These are phyloP conservation scores for Coriaria nepalensis DNA, from an alignment of 306 rosid genomes.

Conservation along the genomic window DNA sequence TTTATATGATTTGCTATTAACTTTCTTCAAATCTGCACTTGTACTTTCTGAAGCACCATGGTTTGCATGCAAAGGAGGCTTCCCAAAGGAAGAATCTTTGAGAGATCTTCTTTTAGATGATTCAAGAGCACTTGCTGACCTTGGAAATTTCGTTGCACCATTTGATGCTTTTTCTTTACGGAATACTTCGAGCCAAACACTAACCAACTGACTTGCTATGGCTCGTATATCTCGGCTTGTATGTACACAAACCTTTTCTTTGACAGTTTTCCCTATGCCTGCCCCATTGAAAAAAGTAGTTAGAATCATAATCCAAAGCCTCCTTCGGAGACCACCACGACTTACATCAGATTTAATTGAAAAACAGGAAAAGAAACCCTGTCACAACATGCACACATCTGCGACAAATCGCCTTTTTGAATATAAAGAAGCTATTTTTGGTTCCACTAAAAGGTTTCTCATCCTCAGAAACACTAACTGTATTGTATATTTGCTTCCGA, in stretches of 20 bases:
- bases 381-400: too few species aligned
- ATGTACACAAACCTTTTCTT: conserved; percentile 98
- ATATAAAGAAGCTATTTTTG: too few species aligned
- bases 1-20: conserved; percentile 40
- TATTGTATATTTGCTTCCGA: too few species aligned
- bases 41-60: conserved; percentile 45
- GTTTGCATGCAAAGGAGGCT: conserved; percentile 64
- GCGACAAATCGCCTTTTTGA: too few species aligned
- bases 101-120: conserved; percentile 48
- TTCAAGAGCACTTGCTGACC: conserved; percentile 50
- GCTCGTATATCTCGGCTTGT: conserved; percentile 99
- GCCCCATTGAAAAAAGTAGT: conserved; percentile 20
- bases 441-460: too few species aligned
- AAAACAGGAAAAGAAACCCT: not conserved
- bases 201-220: conserved; percentile 95
- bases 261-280: conserved; percentile 97
- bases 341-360: not conserved
- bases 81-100: conserved; percentile 61
- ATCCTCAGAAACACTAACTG: too few species aligned
- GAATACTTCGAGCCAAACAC: conserved; percentile 94
- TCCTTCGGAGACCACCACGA: not conserved
- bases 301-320: conserved; percentile 9
- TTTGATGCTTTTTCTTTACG: conserved; percentile 89
- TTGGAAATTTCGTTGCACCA: conserved; percentile 61
- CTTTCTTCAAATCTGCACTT: conserved; percentile 34